Evolutionary conservation across 352 stramenopile genomes (phyloP).

Genomic region (Globisporangium mamillatum): DNA sequence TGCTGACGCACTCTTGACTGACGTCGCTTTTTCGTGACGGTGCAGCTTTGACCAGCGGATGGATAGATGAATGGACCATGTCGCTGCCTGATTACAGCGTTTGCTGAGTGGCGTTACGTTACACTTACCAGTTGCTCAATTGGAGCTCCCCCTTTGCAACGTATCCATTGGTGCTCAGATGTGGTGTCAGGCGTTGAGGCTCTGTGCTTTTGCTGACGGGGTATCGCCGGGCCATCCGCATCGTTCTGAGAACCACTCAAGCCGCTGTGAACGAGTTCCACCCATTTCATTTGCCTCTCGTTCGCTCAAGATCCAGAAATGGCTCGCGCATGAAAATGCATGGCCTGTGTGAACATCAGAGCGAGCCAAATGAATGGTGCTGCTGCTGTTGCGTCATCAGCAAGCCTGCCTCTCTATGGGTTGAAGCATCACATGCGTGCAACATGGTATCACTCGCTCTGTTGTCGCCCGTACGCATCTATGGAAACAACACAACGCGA

Average conservation of each 20-base stretch:
- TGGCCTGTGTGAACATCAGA: neutral
- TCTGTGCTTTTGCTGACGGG: constrained; percentile 5
- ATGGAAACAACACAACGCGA: constrained; percentile 1
- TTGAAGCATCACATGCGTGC: neutral
- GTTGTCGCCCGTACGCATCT: neutral
- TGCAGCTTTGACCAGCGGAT: neutral
- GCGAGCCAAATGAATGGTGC: constrained; percentile 2
- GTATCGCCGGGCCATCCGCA: neutral
- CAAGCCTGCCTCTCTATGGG: neutral
- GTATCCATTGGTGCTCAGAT: neutral
- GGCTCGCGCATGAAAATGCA: neutral
- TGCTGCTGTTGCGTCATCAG: neutral
- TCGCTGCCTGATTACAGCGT: constrained; percentile 2
- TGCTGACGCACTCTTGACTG: neutral
- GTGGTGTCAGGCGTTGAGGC: neutral
- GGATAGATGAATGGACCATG: constrained; percentile 1
- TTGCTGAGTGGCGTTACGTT: neutral
- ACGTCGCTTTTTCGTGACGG: neutral
- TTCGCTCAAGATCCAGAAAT: neutral
- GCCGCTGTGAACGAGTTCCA: constrained; percentile 9
- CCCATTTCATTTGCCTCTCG: constrained; percentile 1
- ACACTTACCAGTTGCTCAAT: neutral
- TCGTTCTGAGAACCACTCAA: constrained; percentile 12
- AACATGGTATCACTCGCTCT: neutral
- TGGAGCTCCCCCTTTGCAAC: neutral